Base-by-base conservation (phyloP, 257 asterid genomes). In the Oldenlandia corymbosa region DNA sequence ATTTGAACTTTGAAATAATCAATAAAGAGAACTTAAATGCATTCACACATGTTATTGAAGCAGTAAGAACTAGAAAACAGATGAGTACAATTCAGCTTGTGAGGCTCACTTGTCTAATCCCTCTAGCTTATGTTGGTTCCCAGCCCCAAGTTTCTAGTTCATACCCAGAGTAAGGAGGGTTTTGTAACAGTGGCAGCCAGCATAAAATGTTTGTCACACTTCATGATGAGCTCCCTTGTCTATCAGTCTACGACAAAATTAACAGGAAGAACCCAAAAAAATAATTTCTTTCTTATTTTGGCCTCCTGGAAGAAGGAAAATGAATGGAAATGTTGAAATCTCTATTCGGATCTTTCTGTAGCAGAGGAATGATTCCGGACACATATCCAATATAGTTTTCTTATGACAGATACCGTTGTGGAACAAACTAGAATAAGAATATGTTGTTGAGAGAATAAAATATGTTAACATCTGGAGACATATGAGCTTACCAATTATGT, bases 401-500 rank as follows among this genome's bases (percentile, higher is more conserved):
- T 32, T n/a, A 32, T 16, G 10, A 32, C 18, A 56, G 61, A 31
- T 17, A 31, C 41, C 2, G 43, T 56, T 31, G 26, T 17, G 18
- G n/a, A 31, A 30, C 61, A 32, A 56, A 32, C 30, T 2, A 32
- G 17, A 56, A 32, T 26, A 56, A n/a, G 20, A 57, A 52, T 53
- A 61, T 27, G 34, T 4, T 27, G 42, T 24, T 54, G 21, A 31
- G 1, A 65, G 18, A 48, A 21, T 41, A 10, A 73, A 12, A 55
- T 54, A 46, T 20, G 50, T 27, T 51, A 62, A 32, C 65, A 57
- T 50, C 53, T 36, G 46, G 3, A 32, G 53, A 16, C 27, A 16
- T 13, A 20, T 10, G 24, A 41, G 16, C 48, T 76, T 81, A 86
- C 90, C 95, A 76, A 71, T 62, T 39, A 43, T 50, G 30, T 67